phyloP scores from a whole-genome alignment of 169 alveolate genomes.

The Cyclospora cayetanensis region DNA sequence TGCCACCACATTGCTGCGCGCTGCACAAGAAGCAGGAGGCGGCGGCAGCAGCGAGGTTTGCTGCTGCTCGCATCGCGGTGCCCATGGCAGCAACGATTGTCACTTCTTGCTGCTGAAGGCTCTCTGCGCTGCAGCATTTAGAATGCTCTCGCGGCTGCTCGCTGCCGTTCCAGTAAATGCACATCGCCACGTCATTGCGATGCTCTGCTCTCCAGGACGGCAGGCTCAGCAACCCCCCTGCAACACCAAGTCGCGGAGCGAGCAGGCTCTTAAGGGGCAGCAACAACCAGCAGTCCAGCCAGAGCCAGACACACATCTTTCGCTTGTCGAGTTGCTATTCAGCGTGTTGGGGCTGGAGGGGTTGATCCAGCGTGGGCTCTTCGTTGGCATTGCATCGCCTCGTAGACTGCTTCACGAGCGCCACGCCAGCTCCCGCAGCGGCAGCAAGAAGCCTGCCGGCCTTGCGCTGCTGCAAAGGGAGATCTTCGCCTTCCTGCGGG shows the following conservation, averaged over 20 bases:
- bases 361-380: not conserved
- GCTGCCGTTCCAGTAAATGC: not conserved
- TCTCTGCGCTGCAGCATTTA: not conserved
- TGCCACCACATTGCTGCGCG: not conserved
- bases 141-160: not conserved
- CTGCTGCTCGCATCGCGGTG: no score
- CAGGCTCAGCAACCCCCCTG: constrained; percentile 32
- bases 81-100: constrained; percentile 7
- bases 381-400: no score
- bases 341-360: not conserved
- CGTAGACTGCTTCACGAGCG: not conserved
- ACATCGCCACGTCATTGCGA: not conserved
- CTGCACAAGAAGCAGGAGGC: no score
- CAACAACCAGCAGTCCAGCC: constrained; percentile 37
- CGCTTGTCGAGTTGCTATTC: not conserved
- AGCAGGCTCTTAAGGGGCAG: not conserved
- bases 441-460: not conserved
- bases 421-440: not conserved
- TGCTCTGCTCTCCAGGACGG: not conserved
- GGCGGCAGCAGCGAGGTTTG: not conserved
- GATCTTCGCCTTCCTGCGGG: not conserved
- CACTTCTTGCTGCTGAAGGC: constrained; percentile 1
- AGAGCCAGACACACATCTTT: not conserved
- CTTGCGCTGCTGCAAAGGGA: not conserved
- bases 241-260: constrained; percentile 11